A percentile compares a stretch with the other conserved stretches of the same genome.
Conservation (phyloP, 2,329 filamentous ascomycete genomes). For the Sclerotinia trifoliorum region DNA sequence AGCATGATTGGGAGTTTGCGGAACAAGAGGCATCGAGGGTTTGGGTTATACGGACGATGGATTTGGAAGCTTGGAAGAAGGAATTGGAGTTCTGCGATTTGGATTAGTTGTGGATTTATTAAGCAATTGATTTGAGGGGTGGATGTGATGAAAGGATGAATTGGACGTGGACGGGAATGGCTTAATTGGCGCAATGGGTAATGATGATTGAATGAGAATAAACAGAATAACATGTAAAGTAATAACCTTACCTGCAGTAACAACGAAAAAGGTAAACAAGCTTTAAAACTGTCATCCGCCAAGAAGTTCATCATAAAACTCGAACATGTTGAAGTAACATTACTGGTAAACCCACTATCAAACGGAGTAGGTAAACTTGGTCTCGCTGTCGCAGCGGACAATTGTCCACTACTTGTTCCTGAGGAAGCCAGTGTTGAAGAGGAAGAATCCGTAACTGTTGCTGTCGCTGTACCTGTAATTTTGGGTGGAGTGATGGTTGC, state of each 20-base stretch:
- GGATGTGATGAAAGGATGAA: neutral
- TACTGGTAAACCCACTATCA: conserved; percentile 61
- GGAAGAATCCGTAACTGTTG: conserved; percentile 14
- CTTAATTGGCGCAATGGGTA: too few relatives aligned
- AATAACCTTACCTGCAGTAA: conserved; percentile 65
- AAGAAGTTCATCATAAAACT: conserved; percentile 38
- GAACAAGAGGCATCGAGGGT: conserved; percentile 77
- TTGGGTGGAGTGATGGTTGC: conserved; percentile 17
- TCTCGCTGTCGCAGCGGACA: conserved; percentile 28
- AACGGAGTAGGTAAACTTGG: conserved; percentile 62
- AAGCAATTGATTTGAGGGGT: too few relatives aligned
- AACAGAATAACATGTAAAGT: neutral
- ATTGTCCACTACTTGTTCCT: conserved; percentile 27
- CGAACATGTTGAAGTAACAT: conserved; percentile 51
- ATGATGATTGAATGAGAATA: neutral
- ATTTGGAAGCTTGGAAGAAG: conserved; percentile 78
- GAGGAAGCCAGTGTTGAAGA: conserved; percentile 23
- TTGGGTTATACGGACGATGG: conserved; percentile 68
- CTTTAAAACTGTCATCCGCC: conserved; percentile 35
- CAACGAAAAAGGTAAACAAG: conserved; percentile 81
- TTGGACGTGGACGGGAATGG: too few relatives aligned
- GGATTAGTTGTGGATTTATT: neutral
- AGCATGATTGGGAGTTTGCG: conserved; percentile 65
- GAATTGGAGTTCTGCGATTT: conserved; percentile 67
- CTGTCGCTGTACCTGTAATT: neutral